Evolutionary conservation across 768 basidiomycete species (phyloP).

Genomic region (Termitomyces sp.): DNA sequence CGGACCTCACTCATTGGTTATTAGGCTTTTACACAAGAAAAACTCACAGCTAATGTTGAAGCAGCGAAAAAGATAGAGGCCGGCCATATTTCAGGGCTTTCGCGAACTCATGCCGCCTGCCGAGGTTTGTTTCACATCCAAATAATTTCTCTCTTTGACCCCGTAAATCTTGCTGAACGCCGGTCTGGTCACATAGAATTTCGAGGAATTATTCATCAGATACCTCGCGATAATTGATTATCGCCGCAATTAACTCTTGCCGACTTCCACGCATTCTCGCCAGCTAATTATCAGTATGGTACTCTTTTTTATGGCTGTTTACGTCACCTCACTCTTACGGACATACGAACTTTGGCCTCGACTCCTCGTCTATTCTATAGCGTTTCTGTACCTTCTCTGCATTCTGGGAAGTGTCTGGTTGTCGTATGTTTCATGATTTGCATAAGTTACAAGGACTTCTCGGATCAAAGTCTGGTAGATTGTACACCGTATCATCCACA

Average conservation of each 20-base stretch:
- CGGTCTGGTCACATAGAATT: constrained; percentile 6
- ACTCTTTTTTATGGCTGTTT: background rate
- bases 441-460: background rate
- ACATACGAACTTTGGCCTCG: background rate
- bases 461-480: background rate
- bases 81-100: constrained; percentile 14
- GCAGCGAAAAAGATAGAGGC: constrained; percentile 9
- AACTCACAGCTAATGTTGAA: constrained; percentile 7
- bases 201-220: constrained; percentile 13
- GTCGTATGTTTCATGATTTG: background rate
- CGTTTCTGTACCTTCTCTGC: background rate
- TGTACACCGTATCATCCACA: background rate
- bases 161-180: background rate
- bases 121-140: constrained; percentile 6
- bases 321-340: background rate
- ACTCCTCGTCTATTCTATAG: background rate
- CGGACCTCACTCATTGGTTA: background rate
- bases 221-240: constrained; percentile 4
- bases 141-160: background rate
- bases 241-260: background rate
- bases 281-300: background rate
- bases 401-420: background rate
- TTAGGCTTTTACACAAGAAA: constrained; percentile 7
- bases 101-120: constrained; percentile 14
- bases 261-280: background rate